Conservation (phyloP, 345 rosid genomes). For the Gossypium herbaceum region DNA sequence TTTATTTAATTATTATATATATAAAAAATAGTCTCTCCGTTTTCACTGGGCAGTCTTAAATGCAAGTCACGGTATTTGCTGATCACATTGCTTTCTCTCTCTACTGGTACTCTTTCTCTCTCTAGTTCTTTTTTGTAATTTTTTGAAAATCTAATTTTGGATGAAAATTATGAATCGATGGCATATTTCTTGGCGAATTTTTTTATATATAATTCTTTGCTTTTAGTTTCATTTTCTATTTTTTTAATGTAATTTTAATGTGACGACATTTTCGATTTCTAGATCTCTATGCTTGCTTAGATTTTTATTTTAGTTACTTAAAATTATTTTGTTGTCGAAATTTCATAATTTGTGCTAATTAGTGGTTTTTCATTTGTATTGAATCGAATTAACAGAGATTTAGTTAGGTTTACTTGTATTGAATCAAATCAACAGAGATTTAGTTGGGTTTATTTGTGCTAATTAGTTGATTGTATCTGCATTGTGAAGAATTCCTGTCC, state of each 20-base stretch:
- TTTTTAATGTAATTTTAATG: neutral
- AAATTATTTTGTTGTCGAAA: neutral
- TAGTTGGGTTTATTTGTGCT: neutral
- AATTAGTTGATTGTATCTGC: neutral
- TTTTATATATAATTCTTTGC: neutral
- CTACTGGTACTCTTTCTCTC: constrained; percentile 8
- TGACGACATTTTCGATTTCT: neutral
- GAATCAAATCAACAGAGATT: neutral
- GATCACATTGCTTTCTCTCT: constrained; percentile 17
- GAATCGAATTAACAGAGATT: neutral
- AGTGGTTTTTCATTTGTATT: constrained; percentile 7
- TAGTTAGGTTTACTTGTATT: neutral
- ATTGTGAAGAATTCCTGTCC: neutral
- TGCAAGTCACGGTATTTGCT: constrained; percentile 10
- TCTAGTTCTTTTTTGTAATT: neutral
- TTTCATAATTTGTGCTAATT: neutral
- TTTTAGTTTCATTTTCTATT: neutral
- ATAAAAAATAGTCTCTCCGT: constrained; percentile 3
- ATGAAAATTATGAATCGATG: neutral
- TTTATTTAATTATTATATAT: neutral
- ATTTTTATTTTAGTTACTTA: neutral
- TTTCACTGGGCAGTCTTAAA: constrained; percentile 17
- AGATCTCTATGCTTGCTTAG: constrained; percentile 21
- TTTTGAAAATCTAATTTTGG: neutral
- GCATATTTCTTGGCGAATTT: constrained; percentile 11